Conservation (phyloP, 352 stramenopile species). For the Halophytophthora batemanensis region DNA sequence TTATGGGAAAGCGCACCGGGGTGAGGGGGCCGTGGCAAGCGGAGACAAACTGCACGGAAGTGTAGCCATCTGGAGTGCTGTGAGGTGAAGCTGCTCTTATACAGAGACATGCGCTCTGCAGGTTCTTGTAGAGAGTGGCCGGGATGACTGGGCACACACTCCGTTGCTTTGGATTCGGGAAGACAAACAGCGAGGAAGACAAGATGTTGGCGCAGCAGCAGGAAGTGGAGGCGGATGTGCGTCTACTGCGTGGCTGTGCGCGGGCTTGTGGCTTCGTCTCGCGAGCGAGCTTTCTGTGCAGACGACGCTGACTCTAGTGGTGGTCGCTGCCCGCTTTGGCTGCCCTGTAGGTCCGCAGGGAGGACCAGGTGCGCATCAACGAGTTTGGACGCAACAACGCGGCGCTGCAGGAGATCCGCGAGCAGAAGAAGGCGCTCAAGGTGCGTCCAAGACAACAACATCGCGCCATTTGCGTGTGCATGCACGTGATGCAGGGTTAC, state of each 20-base stretch:
- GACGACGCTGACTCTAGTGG: not conserved
- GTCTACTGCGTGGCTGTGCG: slow-evolving; percentile 15
- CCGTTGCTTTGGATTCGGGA: not conserved
- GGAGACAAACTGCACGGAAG: not conserved
- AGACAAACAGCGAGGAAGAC: not conserved
- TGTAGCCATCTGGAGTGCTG: slow-evolving; percentile 8
- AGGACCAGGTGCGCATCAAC: slow-evolving; percentile 98
- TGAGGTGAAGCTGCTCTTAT: slow-evolving; percentile 4
- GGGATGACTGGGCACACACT: slow-evolving; percentile 16
- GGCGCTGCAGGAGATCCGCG: slow-evolving; percentile 89
- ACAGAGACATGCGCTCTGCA: slow-evolving; percentile 7
- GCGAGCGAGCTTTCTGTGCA: not conserved
- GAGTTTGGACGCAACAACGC: slow-evolving; percentile 97
- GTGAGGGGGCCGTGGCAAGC: too few species aligned
- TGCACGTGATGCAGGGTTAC: not conserved
- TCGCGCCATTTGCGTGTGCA: not conserved
- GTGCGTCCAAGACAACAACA: slow-evolving; percentile 24
- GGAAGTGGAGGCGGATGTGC: slow-evolving; percentile 80
- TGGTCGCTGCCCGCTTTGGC: not conserved
- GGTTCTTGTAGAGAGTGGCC: slow-evolving; percentile 24
- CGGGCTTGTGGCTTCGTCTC: not conserved
- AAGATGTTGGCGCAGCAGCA: slow-evolving; percentile 78
- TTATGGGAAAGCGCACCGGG: too few species aligned
- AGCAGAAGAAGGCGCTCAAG: slow-evolving; percentile 90
- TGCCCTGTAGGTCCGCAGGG: slow-evolving; percentile 86